Base-by-base conservation (phyloP, 2,329 filamentous ascomycete genomes). In the Macroventuria anomochaeta region DNA sequence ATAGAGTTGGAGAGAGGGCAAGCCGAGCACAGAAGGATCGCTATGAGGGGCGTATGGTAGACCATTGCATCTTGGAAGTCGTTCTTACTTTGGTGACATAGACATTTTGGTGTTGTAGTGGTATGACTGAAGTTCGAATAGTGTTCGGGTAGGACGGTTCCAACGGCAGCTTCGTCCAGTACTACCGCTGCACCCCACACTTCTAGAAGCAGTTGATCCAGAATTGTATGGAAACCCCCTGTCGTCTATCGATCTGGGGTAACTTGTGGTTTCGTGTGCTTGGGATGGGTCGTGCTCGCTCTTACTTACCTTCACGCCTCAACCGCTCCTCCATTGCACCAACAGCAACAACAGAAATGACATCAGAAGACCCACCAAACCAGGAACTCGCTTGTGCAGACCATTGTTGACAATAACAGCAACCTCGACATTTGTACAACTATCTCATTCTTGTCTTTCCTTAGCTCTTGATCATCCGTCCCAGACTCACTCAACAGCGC, bases 1-100 rank as follows among this genome's bases (percentile, higher is more conserved):
- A 57, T 61, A n/a, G 70, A 73, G 55, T 46, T 74, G 49, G 65
- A 71, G 50, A 62, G 71, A 47, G 72, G 72, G 10, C 64, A 65
- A 42, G 63, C 57, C 20, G 70, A 71, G 56, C 53, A 61, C 34
- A 59, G 64, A 38, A 58, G 67, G 51, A 68, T 72, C 38, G 65
- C 62, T 26, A 56, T 58, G 51, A 57, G 71, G 41, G 64, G 59
- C 5, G 47, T 63, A 26, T 69, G 59, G 58, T 67, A 59, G 47
- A 21, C 17, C 2, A 8, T n/a, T 10, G 32, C 10, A 15, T 38
- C 10, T 7, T 8, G 11, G n/a, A 12, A 2, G 6, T 12, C 13
- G 25, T 32, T 33, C 7, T 13, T 26, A 11, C 13, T 18, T 17
- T 8, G 6, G n/a, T 12, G 7, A 25, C 4, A 12, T 25, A 7